These are phyloP conservation scores for Stereocaulon alpinum DNA, from an alignment of 495 filamentous ascomycete species.

Conservation along the genomic window DNA sequence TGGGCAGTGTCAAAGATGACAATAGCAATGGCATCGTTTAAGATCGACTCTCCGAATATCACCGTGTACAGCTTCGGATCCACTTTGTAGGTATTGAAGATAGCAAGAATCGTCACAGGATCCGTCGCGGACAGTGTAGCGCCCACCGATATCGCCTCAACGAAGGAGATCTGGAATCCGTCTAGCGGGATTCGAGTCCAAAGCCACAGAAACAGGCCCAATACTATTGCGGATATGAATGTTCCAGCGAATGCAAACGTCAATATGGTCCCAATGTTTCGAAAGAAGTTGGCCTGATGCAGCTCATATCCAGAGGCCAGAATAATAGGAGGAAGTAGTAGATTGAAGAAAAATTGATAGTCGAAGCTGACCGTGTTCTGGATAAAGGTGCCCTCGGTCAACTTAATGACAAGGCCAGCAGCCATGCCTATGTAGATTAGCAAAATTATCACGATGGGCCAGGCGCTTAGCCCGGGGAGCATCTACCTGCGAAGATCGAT, in stretches of 20 bases:
- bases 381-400: constrained; percentile 69
- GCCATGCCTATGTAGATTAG: constrained; percentile 64
- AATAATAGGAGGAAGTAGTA: constrained; percentile 94
- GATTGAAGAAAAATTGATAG: constrained; percentile 98
- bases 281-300: constrained; percentile 97
- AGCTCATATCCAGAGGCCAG: constrained; percentile 93
- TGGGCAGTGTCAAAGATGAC: constrained; percentile 97
- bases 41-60: constrained; percentile 95
- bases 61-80: constrained; percentile 97
- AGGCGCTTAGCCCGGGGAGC: not conserved
- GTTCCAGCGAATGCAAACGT: constrained; percentile 98
- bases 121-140: constrained; percentile 95
- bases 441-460: not conserved
- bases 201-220: constrained; percentile 75
- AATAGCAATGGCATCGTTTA: constrained; percentile 97
- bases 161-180: constrained; percentile 72
- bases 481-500: constrained; percentile 80
- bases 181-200: constrained; percentile 83
- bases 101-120: constrained; percentile 92
- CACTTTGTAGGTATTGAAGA: constrained; percentile 98
- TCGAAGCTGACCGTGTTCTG: constrained; percentile 86
- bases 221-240: constrained; percentile 89
- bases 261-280: constrained; percentile 93
- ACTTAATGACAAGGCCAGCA: constrained; percentile 77
- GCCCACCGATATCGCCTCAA: constrained; percentile 91